Conservation (phyloP, 2,329 filamentous ascomycete genomes). For the Dactylellina parvicollis region DNA sequence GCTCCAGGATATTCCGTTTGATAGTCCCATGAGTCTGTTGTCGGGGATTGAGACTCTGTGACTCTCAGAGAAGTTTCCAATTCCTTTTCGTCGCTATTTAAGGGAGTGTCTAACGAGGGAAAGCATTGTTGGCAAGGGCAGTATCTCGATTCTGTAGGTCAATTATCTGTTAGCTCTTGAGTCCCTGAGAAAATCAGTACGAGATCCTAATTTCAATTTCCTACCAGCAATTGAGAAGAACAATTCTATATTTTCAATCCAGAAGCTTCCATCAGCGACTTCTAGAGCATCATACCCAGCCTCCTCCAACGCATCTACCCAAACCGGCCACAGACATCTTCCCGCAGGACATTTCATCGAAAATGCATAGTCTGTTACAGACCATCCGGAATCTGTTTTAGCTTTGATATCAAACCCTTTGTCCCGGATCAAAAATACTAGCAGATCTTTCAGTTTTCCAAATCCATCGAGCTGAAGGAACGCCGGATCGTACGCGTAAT, state of each 20-base stretch:
- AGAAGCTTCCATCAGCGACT: slow-evolving; percentile 3
- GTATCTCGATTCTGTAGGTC: background rate
- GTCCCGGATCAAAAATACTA: slow-evolving; percentile 11
- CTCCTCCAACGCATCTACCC: background rate
- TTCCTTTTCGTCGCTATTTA: no score
- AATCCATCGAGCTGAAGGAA: background rate
- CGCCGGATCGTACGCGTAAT: background rate
- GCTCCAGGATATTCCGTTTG: no score
- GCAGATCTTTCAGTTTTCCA: background rate
- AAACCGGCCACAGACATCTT: slow-evolving; percentile 14
- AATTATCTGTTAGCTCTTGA: no score
- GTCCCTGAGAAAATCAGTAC: no score
- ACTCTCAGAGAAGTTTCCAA: no score
- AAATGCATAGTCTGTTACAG: slow-evolving; percentile 7
- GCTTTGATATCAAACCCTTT: slow-evolving; percentile 3
- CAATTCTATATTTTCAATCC: background rate
- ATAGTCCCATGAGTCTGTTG: no score
- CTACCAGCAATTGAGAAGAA: background rate
- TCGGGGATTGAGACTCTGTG: no score
- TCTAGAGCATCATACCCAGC: background rate
- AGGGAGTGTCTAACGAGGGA: no score
- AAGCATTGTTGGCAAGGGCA: background rate
- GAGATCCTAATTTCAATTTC: no score
- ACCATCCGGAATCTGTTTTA: background rate
- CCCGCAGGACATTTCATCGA: background rate